Percentiles rank a stretch among this genome's conserved stretches.
Evolutionary conservation across 148 eudicot species (phyloP).

Genomic region (Amaranthus cruentus): DNA sequence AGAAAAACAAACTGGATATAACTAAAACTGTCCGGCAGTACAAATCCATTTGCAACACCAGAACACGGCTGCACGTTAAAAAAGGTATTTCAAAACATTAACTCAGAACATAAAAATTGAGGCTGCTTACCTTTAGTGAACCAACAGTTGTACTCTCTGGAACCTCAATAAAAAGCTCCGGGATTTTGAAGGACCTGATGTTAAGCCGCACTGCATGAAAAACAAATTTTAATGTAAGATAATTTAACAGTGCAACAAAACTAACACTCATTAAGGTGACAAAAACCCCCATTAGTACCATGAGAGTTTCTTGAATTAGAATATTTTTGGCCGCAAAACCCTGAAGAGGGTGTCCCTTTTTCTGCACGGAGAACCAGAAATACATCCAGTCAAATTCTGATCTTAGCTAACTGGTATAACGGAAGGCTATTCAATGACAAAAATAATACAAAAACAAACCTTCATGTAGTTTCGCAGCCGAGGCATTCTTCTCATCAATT

Average conservation of each 20-base stretch:
- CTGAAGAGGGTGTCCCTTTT: constrained; percentile 39
- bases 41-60: not conserved
- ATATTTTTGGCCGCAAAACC: constrained; percentile 37
- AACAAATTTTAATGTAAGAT: constrained; percentile 24
- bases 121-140: constrained; percentile 68
- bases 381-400: constrained; percentile 9
- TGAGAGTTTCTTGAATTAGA: constrained; percentile 44
- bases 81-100: not conserved
- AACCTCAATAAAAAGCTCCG: constrained; percentile 89
- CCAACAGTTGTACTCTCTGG: constrained; percentile 88
- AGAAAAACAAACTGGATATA: not conserved
- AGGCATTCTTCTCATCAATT: constrained; percentile 36
- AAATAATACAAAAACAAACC: constrained; percentile 34
- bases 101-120: not conserved
- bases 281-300: constrained; percentile 33
- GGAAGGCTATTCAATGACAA: not conserved
- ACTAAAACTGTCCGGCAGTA: not conserved
- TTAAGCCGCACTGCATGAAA: constrained; percentile 76
- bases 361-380: constrained; percentile 34
- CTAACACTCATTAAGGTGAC: not conserved
- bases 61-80: not conserved
- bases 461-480: constrained; percentile 36
- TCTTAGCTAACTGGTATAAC: not conserved
- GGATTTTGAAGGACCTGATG: constrained; percentile 91
- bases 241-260: not conserved